A percentile compares a stretch with the other conserved stretches of the same genome.
Conservation (phyloP, 768 basidiomycete genomes). For the Exidia glandulosa region DNA sequence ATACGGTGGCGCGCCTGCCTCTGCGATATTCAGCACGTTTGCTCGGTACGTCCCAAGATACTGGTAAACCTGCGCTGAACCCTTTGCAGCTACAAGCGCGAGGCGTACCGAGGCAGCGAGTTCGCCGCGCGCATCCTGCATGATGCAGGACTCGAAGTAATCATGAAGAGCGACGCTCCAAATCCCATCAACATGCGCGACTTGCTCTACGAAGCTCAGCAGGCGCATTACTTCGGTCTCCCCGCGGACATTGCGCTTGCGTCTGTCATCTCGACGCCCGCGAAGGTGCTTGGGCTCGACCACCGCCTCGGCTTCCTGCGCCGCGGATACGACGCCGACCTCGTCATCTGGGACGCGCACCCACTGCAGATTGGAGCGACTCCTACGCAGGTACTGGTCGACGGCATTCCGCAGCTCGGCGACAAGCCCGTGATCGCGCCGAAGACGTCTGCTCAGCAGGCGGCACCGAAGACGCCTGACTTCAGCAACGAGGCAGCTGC, state of each 20-base stretch:
- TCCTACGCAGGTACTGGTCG: constrained; percentile 33
- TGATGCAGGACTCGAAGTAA: constrained; percentile 22
- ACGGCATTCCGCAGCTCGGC: constrained; percentile 32
- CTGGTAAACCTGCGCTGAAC: constrained; percentile 5
- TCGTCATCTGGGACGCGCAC: constrained; percentile 24
- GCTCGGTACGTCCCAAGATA: constrained; percentile 3
- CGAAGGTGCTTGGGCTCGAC: constrained; percentile 25
- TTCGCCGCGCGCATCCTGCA: constrained; percentile 28
- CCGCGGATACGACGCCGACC: constrained; percentile 5
- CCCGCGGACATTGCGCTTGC: constrained; percentile 21
- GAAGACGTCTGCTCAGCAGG: constrained; percentile 23
- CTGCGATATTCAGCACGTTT: constrained; percentile 29
- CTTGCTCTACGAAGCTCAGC: constrained; percentile 28
- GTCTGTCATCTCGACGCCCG: constrained; percentile 27
- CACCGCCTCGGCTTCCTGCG: constrained; percentile 27
- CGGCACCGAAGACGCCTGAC: constrained; percentile 48
- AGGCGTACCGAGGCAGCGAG: constrained; percentile 27
- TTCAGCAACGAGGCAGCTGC: constrained; percentile 58
- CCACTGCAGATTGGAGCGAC: constrained; percentile 32
- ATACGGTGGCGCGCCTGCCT: constrained; percentile 25
- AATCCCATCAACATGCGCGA: constrained; percentile 20
- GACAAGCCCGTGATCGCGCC: constrained; percentile 6
- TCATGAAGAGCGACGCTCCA: constrained; percentile 16
- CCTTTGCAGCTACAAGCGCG: constrained; percentile 20
- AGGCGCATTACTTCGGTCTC: constrained; percentile 26